phyloP scores from a whole-genome alignment of 768 basidiomycete species.

The Mycena galericulata region DNA sequence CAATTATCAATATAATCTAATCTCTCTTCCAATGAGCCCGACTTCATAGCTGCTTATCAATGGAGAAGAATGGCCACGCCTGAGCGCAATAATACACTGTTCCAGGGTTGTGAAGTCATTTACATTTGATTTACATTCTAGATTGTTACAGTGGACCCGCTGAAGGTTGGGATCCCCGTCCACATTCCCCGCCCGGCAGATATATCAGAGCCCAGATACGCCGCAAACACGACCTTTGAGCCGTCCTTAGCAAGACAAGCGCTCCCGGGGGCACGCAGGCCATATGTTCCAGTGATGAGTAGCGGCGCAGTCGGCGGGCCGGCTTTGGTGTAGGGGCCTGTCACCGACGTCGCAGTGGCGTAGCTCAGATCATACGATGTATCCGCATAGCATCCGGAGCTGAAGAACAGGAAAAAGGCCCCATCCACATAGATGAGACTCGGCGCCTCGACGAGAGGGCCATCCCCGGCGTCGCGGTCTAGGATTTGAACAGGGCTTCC shows the following conservation, averaged over 20 bases:
- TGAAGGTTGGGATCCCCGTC: conserved; percentile 25
- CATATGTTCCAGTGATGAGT: conserved; percentile 35
- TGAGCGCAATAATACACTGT: too few relatives aligned
- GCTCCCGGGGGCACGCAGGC: conserved; percentile 36
- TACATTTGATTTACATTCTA: too few relatives aligned
- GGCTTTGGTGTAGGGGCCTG: conserved; percentile 47
- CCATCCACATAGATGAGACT: conserved; percentile 35
- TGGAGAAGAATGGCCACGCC: too few relatives aligned
- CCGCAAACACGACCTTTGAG: conserved; percentile 24
- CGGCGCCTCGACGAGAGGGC: conserved; percentile 46
- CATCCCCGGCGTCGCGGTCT: conserved; percentile 40
- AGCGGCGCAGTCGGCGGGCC: conserved; percentile 36
- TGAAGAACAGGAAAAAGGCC: conserved; percentile 41
- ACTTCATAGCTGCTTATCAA: too few relatives aligned
- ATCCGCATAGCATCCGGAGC: conserved; percentile 43
- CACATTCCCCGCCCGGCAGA: conserved; percentile 21
- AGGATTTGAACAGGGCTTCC: conserved; percentile 41
- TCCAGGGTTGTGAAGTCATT: too few relatives aligned
- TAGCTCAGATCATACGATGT: conserved; percentile 44
- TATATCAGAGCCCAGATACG: conserved; percentile 18
- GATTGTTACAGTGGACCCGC: conserved; percentile 19
- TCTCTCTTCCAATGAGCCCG: too few relatives aligned
- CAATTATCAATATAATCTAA: too few relatives aligned
- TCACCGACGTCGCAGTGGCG: conserved; percentile 41
- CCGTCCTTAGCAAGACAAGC: conserved; percentile 29